Evolutionary conservation across 2,329 filamentous ascomycete genomes (phyloP).

Genomic region (Calonectria montana): DNA sequence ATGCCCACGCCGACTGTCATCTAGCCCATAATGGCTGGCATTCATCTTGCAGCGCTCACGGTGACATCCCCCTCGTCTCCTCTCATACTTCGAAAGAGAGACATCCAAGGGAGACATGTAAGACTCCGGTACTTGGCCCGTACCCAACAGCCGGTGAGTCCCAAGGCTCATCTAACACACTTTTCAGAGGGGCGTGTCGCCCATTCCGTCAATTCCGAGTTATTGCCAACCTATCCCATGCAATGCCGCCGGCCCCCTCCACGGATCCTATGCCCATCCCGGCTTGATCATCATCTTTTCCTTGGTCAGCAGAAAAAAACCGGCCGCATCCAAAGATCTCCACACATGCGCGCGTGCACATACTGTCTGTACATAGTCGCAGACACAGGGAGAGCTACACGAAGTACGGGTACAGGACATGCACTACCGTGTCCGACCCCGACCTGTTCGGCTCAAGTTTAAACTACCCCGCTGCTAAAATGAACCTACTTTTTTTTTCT

Average conservation of each 20-base stretch:
- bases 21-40: not conserved
- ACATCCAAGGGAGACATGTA: not conserved
- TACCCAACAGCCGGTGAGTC: not conserved
- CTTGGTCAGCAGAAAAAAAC: conserved; percentile 27
- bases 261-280: conserved; percentile 26
- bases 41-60: not conserved
- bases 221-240: conserved; percentile 14
- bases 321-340: not conserved
- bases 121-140: not conserved
- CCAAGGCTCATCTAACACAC: conserved; percentile 6
- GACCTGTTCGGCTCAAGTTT: conserved; percentile 15
- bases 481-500: conserved; percentile 22
- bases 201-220: conserved; percentile 25
- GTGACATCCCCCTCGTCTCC: not conserved
- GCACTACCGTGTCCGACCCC: not conserved
- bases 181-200: conserved; percentile 10
- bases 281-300: conserved; percentile 34
- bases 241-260: conserved; percentile 15
- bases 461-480: conserved; percentile 33
- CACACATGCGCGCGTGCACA: not conserved
- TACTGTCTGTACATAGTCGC: not conserved
- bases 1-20: conserved; percentile 29
- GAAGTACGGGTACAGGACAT: not conserved
- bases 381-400: not conserved
- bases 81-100: not conserved